A percentile compares a stretch with the other conserved stretches of the same genome.
phyloP scores from a whole-genome alignment of 176 grass and related monocot species.

The Triticum timopheevii region DNA sequence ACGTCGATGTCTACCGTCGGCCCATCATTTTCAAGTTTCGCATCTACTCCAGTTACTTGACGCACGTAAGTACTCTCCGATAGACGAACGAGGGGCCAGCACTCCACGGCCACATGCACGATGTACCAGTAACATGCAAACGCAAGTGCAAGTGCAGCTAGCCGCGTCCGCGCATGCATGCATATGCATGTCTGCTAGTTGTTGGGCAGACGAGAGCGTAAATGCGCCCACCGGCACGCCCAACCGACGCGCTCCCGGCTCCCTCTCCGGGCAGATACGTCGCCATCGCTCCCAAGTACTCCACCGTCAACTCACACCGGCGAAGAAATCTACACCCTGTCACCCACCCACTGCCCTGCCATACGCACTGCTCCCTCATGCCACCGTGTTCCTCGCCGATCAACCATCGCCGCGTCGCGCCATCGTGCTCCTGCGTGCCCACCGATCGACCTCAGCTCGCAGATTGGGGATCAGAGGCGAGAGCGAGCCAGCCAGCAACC shows the following conservation, averaged over 20 bases:
- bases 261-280: constrained; percentile 3
- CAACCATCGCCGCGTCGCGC: not conserved
- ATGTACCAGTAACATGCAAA: not conserved
- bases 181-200: not conserved
- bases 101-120: not conserved
- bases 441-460: not conserved
- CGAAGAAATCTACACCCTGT: not conserved
- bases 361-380: not conserved
- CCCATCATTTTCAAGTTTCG: too few species aligned
- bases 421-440: not conserved
- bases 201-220: not conserved
- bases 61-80: not conserved
- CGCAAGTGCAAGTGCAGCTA: not conserved
- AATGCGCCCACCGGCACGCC: constrained; percentile 20
- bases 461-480: not conserved
- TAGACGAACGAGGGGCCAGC: not conserved
- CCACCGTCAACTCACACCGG: constrained; percentile 17
- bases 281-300: not conserved
- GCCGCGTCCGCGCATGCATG: not conserved
- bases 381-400: not conserved
- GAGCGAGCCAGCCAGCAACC: not conserved
- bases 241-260: not conserved
- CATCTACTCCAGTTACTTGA: not conserved
- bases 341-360: not conserved
- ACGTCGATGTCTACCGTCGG: too few species aligned